Percentiles rank a stretch among this genome's conserved stretches.
phyloP scores from a whole-genome alignment of 2,329 filamentous ascomycete genomes.

The Nigrospora sphaerica region DNA sequence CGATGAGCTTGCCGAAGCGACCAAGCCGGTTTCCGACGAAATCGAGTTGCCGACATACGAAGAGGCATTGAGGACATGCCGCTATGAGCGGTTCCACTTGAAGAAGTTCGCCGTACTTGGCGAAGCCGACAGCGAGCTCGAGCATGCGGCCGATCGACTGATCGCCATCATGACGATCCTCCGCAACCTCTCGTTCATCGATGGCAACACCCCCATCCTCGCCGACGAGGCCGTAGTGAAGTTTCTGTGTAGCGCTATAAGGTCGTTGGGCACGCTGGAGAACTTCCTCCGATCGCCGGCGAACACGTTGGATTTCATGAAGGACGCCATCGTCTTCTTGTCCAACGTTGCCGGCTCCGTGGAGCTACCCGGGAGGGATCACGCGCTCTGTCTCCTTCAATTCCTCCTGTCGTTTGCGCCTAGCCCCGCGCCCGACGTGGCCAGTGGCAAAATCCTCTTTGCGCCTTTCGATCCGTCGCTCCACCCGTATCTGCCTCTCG shows the following conservation, averaged over 20 bases:
- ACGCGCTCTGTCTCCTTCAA: constrained; percentile 78
- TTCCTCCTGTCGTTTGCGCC: constrained; percentile 90
- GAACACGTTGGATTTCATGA: constrained; percentile 95
- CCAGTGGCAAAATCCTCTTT: constrained; percentile 62
- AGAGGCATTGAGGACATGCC: constrained; percentile 74
- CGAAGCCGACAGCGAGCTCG: constrained; percentile 70
- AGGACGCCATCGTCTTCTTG: constrained; percentile 81
- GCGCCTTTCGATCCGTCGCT: constrained; percentile 70
- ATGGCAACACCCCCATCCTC: constrained; percentile 64
- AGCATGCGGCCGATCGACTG: constrained; percentile 78
- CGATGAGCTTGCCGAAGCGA: constrained; percentile 76
- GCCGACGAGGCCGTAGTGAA: constrained; percentile 73
- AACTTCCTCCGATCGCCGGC: constrained; percentile 74
- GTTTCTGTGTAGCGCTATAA: constrained; percentile 75
- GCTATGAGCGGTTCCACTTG: constrained; percentile 63
- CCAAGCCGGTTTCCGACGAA: constrained; percentile 78
- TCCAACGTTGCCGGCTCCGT: constrained; percentile 81
- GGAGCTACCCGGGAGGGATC: constrained; percentile 77
- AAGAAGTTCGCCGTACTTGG: constrained; percentile 70
- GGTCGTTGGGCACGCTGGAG: constrained; percentile 81
- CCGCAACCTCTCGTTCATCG: constrained; percentile 83
- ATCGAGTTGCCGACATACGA: constrained; percentile 81
- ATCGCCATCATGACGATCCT: constrained; percentile 89
- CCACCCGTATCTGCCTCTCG: constrained; percentile 83
- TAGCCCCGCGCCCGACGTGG: constrained; percentile 56